Conservation (phyloP, 2,329 filamentous ascomycete species). For the Fusarium buharicum region DNA sequence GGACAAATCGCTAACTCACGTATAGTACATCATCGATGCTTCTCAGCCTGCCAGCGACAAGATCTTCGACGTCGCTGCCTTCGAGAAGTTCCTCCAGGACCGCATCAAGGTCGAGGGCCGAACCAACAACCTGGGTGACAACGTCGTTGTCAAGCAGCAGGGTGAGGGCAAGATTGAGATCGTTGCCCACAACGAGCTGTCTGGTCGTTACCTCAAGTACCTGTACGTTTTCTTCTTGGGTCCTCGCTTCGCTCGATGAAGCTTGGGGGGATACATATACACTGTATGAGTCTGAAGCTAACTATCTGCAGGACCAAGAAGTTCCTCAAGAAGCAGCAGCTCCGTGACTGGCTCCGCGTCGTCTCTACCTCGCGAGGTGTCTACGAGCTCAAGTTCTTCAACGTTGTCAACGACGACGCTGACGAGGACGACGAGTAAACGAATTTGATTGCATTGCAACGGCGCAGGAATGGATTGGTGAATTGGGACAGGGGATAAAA, state of each 20-base stretch:
- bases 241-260: not conserved
- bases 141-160: conserved; percentile 86
- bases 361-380: conserved; percentile 98
- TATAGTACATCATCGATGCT: conserved; percentile 98
- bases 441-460: conserved; percentile 42
- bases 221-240: conserved; percentile 70
- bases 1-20: conserved; percentile 26
- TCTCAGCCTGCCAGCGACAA: conserved; percentile 98
- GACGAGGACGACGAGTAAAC: conserved; percentile 99
- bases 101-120: conserved; percentile 99
- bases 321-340: conserved; percentile 99
- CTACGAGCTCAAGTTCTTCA: conserved; percentile 99
- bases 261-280: not conserved
- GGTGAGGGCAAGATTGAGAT: conserved; percentile 99
- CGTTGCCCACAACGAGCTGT: conserved; percentile 96
- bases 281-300: not conserved
- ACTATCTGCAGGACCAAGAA: conserved; percentile 85
- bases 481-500: conserved; percentile 45
- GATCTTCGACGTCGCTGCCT: conserved; percentile 99
- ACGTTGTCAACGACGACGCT: conserved; percentile 97
- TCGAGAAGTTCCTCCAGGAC: conserved; percentile 99
- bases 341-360: conserved; percentile 99
- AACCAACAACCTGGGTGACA: conserved; percentile 96
- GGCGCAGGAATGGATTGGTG: conserved; percentile 48
- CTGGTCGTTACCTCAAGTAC: conserved; percentile 99